Conservation (phyloP, 441 rosid species). For the Erodium moschatum region DNA sequence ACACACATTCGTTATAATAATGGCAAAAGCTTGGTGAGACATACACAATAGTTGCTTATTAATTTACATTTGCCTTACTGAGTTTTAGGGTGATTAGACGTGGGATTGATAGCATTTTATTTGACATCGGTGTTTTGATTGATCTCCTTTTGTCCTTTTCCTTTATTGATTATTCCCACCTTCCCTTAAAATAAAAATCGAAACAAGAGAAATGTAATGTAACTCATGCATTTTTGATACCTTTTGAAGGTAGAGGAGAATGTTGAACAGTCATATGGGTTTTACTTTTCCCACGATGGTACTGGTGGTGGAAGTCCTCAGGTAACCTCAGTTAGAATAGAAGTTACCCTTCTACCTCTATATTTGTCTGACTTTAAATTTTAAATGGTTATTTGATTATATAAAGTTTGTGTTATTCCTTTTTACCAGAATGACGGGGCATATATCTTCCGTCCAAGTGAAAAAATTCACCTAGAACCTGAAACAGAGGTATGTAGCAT, state of each 20-base stretch:
- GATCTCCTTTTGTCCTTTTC: background rate
- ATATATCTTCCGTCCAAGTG: conserved; percentile 94
- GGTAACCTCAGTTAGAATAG: conserved; percentile 25
- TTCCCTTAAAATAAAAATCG: background rate
- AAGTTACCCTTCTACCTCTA: background rate
- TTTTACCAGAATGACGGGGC: conserved; percentile 66
- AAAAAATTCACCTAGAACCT: conserved; percentile 49
- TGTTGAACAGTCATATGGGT: conserved; percentile 46
- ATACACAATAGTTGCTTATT: conserved; percentile 2
- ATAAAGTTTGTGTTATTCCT: background rate
- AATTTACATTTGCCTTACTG: background rate
- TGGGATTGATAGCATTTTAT: background rate
- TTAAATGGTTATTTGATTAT: background rate
- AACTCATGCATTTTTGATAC: conserved; percentile 8
- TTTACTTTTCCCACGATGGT: conserved; percentile 52
- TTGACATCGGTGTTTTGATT: background rate
- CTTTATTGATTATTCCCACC: background rate
- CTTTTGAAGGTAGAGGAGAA: conserved; percentile 32
- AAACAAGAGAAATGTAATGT: background rate
- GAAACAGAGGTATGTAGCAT: conserved; percentile 47
- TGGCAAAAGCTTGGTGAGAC: conserved; percentile 31
- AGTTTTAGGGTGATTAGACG: background rate
- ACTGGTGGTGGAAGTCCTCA: conserved; percentile 27
- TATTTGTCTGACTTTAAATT: conserved; percentile 13
- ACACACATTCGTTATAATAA: conserved; percentile 37